These are phyloP conservation scores for Boletus sp. DNA, from an alignment of 1,284 basidiomycete genomes.

Conservation along the genomic window DNA sequence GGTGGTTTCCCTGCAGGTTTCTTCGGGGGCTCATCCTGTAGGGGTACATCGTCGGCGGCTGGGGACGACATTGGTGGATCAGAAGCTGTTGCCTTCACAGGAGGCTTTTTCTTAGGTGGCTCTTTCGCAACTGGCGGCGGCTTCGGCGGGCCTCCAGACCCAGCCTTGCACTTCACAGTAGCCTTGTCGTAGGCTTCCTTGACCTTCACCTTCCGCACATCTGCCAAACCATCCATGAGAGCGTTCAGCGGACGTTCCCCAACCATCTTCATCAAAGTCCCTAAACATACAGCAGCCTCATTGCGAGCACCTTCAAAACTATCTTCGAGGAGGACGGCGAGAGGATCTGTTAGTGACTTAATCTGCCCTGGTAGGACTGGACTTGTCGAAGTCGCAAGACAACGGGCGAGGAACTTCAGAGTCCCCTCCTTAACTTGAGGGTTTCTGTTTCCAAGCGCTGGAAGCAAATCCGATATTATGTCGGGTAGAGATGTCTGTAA, in stretches of 20 bases:
- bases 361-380: conserved; percentile 76
- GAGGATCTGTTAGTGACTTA: conserved; percentile 80
- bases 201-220: conserved; percentile 90
- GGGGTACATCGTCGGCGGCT: conserved; percentile 12
- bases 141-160: conserved; percentile 48
- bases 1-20: conserved; percentile 52
- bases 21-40: conserved; percentile 40
- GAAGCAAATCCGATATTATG: conserved; percentile 81
- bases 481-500: conserved; percentile 77
- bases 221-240: conserved; percentile 83
- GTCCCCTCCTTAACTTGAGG: conserved; percentile 97
- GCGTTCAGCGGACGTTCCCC: conserved; percentile 92
- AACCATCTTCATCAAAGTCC: conserved; percentile 95
- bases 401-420: conserved; percentile 84
- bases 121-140: conserved; percentile 41
- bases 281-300: conserved; percentile 85
- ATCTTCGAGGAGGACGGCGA: conserved; percentile 82
- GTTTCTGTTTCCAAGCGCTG: conserved; percentile 86
- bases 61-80: conserved; percentile 8
- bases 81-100: conserved; percentile 32
- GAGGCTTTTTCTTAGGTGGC: conserved; percentile 46
- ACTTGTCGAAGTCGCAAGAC: conserved; percentile 67
- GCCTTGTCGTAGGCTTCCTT: conserved; percentile 92
- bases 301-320: conserved; percentile 89
- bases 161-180: conserved; percentile 80